phyloP scores from a whole-genome alignment of 2,329 filamentous ascomycete species.

The Aureobasidium sp. region DNA sequence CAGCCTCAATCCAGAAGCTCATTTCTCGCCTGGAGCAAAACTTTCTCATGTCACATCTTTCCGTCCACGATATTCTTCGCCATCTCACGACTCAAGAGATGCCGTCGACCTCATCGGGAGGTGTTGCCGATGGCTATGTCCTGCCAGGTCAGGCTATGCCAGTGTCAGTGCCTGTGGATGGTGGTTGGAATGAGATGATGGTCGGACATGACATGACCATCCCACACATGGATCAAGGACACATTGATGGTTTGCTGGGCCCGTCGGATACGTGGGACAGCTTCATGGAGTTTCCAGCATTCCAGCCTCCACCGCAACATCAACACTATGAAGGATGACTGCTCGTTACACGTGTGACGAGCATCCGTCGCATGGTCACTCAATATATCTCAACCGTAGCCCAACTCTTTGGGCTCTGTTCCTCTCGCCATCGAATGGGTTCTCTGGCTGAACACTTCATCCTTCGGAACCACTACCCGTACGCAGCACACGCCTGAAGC shows the following conservation, averaged over 20 bases:
- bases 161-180: neutral
- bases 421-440: too few relatives aligned
- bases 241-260: neutral
- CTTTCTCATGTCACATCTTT: neutral
- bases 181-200: neutral
- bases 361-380: too few relatives aligned
- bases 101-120: neutral
- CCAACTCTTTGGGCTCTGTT: too few relatives aligned
- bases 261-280: neutral
- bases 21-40: neutral
- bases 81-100: neutral
- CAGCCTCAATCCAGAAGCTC: neutral
- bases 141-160: neutral
- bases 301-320: neutral
- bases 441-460: too few relatives aligned
- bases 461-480: too few relatives aligned
- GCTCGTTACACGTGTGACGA: too few relatives aligned
- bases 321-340: too few relatives aligned
- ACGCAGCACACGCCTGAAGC: too few relatives aligned
- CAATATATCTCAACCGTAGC: too few relatives aligned
- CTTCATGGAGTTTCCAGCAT: slow-evolving; percentile 4
- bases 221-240: neutral
- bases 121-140: neutral
- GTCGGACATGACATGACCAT: neutral
- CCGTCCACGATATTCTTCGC: neutral